Evolutionary conservation across 805 yeast genomes (phyloP).

Genomic region (Hanseniaspora lachancei): DNA sequence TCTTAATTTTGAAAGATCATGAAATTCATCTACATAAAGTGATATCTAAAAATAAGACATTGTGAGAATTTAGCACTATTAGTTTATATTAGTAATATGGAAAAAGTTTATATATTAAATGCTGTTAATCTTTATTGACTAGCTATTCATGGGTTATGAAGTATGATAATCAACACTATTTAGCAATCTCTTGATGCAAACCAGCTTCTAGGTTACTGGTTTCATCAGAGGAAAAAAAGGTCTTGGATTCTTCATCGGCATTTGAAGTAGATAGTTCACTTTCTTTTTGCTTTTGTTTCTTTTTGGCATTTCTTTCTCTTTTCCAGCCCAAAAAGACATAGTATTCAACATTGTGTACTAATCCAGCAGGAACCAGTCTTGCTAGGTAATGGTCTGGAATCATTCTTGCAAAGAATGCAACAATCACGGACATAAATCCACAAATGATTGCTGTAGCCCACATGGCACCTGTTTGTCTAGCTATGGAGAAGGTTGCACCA

Average conservation of each 20-base stretch:
- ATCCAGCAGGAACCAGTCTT: slow-evolving; percentile 49
- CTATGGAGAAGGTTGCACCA: slow-evolving; percentile 83
- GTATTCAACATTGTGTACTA: slow-evolving; percentile 27
- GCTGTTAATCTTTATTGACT: no score
- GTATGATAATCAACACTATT: background rate
- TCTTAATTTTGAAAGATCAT: background rate
- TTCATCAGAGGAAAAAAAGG: background rate
- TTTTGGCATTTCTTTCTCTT: slow-evolving; percentile 1
- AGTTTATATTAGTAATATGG: background rate
- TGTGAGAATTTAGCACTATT: background rate
- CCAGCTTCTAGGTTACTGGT: slow-evolving; percentile 9
- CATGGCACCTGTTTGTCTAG: slow-evolving; percentile 65
- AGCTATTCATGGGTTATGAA: no score
- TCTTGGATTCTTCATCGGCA: background rate
- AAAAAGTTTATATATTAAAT: no score
- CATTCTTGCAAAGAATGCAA: slow-evolving; percentile 61
- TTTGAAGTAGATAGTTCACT: background rate
- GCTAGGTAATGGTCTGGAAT: slow-evolving; percentile 71
- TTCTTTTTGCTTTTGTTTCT: background rate
- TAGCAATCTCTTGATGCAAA: background rate
- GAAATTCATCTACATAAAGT: no score
- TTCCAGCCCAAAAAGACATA: slow-evolving; percentile 12
- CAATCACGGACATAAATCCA: slow-evolving; percentile 71
- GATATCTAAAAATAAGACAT: no score
- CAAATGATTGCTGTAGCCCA: slow-evolving; percentile 82